Conservation (phyloP, 1,284 basidiomycete genomes). For the Limonomyces culmigenus region DNA sequence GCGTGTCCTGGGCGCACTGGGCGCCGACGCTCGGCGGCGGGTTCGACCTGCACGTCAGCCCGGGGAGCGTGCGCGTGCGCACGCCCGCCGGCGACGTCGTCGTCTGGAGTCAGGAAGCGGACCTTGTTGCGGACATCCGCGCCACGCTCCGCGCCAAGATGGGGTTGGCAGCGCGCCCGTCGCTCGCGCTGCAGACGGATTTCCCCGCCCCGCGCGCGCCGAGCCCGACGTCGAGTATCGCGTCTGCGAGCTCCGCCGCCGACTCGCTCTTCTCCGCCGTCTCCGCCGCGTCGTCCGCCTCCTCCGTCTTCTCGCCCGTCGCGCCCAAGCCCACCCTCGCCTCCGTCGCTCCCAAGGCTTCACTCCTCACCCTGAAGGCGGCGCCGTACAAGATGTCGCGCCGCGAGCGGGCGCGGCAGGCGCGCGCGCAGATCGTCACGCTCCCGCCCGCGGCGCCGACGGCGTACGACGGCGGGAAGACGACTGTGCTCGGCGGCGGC, state of each 20-base stretch:
- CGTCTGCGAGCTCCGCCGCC: slow-evolving; percentile 47
- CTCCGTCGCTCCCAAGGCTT: background rate
- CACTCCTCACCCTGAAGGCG: background rate
- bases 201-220: slow-evolving; percentile 41
- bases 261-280: slow-evolving; percentile 32
- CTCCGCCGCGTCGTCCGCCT: slow-evolving; percentile 4
- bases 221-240: slow-evolving; percentile 48
- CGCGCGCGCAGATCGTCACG: slow-evolving; percentile 51
- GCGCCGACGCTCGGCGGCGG: slow-evolving; percentile 43
- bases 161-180: background rate
- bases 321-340: background rate
- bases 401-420: slow-evolving; percentile 46
- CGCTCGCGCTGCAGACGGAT: no score
- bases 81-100: slow-evolving; percentile 15
- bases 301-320: slow-evolving; percentile 4
- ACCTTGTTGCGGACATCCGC: background rate
- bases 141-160: slow-evolving; percentile 9
- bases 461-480: slow-evolving; percentile 72
- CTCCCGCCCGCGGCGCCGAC: slow-evolving; percentile 58
- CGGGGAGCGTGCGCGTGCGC: slow-evolving; percentile 46
- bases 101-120: slow-evolving; percentile 52
- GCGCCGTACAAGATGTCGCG: slow-evolving; percentile 15
- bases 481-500: slow-evolving; percentile 66
- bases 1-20: slow-evolving; percentile 66
- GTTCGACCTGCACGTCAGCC: slow-evolving; percentile 65